Conservation (phyloP, 805 yeast species). For the Pichia californica region DNA sequence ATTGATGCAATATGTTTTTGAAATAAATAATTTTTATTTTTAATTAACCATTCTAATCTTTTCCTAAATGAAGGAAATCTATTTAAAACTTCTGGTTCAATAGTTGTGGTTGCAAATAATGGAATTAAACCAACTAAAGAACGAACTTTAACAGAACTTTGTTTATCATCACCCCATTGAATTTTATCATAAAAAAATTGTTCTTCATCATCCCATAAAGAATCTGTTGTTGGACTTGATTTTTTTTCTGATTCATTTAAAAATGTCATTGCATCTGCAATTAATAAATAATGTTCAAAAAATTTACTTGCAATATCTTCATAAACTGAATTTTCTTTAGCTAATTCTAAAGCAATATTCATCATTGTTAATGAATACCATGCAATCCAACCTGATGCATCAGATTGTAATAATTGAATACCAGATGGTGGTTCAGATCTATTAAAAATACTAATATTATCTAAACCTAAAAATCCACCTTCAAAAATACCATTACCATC, state of each 20-base stretch:
- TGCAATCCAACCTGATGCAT: conserved; percentile 97
- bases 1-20: conserved; percentile 83
- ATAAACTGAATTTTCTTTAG: conserved; percentile 77
- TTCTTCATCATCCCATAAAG: conserved; percentile 87
- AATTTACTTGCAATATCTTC: conserved; percentile 93
- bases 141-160: conserved; percentile 72
- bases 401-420: conserved; percentile 86
- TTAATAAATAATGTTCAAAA: conserved; percentile 84
- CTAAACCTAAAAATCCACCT: conserved; percentile 91
- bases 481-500: conserved; percentile 87
- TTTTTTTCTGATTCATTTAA: conserved; percentile 32
- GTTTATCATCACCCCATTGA: conserved; percentile 63
- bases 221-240: conserved; percentile 40
- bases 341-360: conserved; percentile 84
- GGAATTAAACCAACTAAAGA: conserved; percentile 92
- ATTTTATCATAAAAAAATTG: conserved; percentile 89
- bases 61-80: conserved; percentile 77
- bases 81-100: conserved; percentile 76
- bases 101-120: conserved; percentile 77
- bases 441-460: conserved; percentile 88
- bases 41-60: conserved; percentile 77
- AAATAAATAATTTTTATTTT: conserved; percentile 61
- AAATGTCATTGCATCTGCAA: conserved; percentile 91
- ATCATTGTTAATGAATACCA: conserved; percentile 86
- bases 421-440: conserved; percentile 95